Conservation (phyloP, 805 yeast species). For the Candida xiaguanensis region DNA sequence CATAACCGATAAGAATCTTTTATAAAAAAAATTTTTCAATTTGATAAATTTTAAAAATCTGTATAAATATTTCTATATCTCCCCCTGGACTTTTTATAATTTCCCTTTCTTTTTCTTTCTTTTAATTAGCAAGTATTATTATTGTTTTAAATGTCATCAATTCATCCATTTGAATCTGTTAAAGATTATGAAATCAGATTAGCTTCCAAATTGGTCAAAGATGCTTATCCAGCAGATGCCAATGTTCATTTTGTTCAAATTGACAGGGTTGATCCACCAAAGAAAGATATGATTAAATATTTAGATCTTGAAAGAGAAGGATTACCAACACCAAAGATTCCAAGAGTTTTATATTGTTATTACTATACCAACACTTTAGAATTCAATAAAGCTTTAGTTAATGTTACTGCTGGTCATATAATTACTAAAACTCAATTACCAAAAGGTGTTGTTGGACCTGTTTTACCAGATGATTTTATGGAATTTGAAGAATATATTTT, state of each 20-base stretch:
- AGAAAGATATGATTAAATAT: conserved; percentile 62
- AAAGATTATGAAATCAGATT: conserved; percentile 55
- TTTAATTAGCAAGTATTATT: neutral
- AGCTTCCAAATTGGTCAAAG: conserved; percentile 60
- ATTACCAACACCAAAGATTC: conserved; percentile 49
- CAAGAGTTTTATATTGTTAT: conserved; percentile 66
- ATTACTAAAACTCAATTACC: conserved; percentile 55
- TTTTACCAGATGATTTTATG: conserved; percentile 60
- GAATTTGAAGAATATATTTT: conserved; percentile 50
- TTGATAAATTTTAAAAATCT: neutral
- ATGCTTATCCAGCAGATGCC: conserved; percentile 47
- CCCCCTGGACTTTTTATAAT: neutral
- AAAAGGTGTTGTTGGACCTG: conserved; percentile 66
- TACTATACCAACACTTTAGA: conserved; percentile 54
- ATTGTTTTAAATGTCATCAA: conserved; percentile 2
- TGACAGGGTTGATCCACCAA: conserved; percentile 77
- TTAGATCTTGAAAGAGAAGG: conserved; percentile 61
- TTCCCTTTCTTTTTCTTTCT: neutral
- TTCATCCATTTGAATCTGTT: conserved; percentile 60
- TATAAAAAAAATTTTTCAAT: neutral
- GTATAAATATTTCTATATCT: neutral
- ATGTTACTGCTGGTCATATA: conserved; percentile 59
- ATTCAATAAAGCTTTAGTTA: conserved; percentile 70
- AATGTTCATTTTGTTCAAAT: conserved; percentile 62
- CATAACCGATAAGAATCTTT: neutral